phyloP scores from a whole-genome alignment of 768 basidiomycete genomes.

The Cantharellus cinnabarinus region DNA sequence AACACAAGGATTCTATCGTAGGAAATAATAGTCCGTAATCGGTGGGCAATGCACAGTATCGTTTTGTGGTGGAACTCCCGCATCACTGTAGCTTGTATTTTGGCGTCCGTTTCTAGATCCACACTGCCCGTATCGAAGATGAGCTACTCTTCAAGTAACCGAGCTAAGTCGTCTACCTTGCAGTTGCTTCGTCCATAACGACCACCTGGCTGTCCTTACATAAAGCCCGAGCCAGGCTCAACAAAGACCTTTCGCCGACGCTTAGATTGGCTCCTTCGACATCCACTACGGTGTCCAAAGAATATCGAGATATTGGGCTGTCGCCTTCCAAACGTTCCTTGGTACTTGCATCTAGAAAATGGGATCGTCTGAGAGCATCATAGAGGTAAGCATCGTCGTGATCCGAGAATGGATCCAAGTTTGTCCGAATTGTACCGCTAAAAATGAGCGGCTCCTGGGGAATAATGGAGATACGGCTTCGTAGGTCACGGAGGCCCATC shows the following conservation, averaged over 20 bases:
- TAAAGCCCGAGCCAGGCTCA: constrained; percentile 9
- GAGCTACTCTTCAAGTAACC: background rate
- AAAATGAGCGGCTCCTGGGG: constrained; percentile 18
- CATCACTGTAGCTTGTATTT: constrained; percentile 16
- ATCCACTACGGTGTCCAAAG: constrained; percentile 22
- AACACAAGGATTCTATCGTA: constrained; percentile 33
- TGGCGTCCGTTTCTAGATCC: constrained; percentile 21
- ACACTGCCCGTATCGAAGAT: constrained; percentile 7
- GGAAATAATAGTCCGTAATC: constrained; percentile 1
- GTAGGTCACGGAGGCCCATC: constrained; percentile 19
- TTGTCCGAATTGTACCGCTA: constrained; percentile 12
- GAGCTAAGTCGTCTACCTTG: constrained; percentile 5
- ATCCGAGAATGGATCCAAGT: constrained; percentile 21
- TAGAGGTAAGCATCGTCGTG: constrained; percentile 20
- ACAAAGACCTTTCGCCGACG: constrained; percentile 16
- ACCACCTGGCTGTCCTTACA: constrained; percentile 2
- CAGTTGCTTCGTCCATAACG: constrained; percentile 18
- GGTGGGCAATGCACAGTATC: constrained; percentile 9
- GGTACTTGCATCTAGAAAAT: constrained; percentile 14
- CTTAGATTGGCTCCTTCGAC: constrained; percentile 22
- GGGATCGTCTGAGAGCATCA: constrained; percentile 23
- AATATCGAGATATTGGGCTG: constrained; percentile 14
- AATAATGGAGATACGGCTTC: constrained; percentile 13
- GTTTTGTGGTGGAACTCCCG: constrained; percentile 16
- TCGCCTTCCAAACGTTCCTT: background rate